Evolutionary conservation across 192 early-diverging fungal genomes (phyloP).

Genomic region (Coemansia sp.): DNA sequence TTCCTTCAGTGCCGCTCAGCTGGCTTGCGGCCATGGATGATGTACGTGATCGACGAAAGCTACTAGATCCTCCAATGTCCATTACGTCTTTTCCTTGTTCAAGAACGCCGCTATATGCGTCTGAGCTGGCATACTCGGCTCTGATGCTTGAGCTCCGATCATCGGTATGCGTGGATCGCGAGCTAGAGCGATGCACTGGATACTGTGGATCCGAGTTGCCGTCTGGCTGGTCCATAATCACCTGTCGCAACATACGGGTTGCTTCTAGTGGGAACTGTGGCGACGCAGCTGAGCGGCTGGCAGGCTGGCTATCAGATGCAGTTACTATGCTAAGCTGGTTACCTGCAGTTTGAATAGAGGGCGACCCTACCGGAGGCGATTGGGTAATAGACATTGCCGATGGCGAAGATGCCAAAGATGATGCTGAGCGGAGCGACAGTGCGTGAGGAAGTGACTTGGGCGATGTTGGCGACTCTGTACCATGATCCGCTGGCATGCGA

Average conservation of each 20-base stretch:
- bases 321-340: constrained; percentile 21
- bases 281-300: constrained; percentile 9
- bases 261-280: constrained; percentile 46
- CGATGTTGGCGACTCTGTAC: constrained; percentile 18
- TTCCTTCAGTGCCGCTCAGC: constrained; percentile 24
- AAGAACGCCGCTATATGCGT: neutral
- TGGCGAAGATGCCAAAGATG: constrained; percentile 32
- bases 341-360: constrained; percentile 11
- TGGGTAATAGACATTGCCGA: constrained; percentile 24
- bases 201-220: constrained; percentile 5
- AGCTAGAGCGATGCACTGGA: neutral
- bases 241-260: constrained; percentile 42
- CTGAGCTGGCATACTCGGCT: constrained; percentile 5
- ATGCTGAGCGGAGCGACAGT: constrained; percentile 24
- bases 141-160: neutral
- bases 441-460: constrained; percentile 36
- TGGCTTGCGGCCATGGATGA: constrained; percentile 34
- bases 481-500: constrained; percentile 13
- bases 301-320: constrained; percentile 4
- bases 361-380: constrained; percentile 29
- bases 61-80: neutral
- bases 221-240: constrained; percentile 31
- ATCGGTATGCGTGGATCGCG: neutral
- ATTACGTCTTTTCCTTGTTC: constrained; percentile 2
- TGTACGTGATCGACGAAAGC: constrained; percentile 19